phyloP scores from a whole-genome alignment of 768 basidiomycete genomes.

The Gyrodon lividus region DNA sequence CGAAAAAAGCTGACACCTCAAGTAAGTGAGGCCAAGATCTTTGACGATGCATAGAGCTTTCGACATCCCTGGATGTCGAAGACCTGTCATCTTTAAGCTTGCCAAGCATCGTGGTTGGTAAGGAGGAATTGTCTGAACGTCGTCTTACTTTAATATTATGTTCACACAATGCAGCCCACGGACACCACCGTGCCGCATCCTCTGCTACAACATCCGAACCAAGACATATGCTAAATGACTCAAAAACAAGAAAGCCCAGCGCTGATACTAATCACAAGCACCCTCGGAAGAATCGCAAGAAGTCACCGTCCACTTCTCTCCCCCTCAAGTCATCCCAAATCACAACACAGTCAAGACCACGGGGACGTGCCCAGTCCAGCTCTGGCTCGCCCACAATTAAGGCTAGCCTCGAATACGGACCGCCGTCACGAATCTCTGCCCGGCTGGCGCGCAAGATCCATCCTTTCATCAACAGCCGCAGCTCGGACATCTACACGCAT shows the following conservation, averaged over 20 bases:
- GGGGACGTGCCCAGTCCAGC: constrained; percentile 17
- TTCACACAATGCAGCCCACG: constrained; percentile 16
- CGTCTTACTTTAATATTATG: constrained; percentile 3
- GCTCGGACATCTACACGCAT: constrained; percentile 28
- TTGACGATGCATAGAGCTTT: constrained; percentile 9
- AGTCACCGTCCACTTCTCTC: constrained; percentile 20
- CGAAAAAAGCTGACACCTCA: constrained; percentile 12
- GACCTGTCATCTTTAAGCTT: constrained; percentile 5
- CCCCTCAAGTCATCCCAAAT: constrained; percentile 10
- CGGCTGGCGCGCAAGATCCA: constrained; percentile 21
- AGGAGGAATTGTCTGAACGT: constrained; percentile 1
- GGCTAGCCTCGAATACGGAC: neutral
- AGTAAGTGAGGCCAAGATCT: neutral
- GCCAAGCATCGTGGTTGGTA: constrained; percentile 11
- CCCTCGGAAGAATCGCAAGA: constrained; percentile 21
- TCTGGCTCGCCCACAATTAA: constrained; percentile 14
- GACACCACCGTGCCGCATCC: constrained; percentile 18
- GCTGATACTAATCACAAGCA: constrained; percentile 3
- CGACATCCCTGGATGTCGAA: constrained; percentile 6
- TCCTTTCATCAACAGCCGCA: constrained; percentile 12
- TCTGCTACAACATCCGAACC: neutral
- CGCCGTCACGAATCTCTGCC: constrained; percentile 17
- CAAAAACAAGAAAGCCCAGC: neutral
- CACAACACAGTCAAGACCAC: constrained; percentile 5
- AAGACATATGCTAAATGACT: neutral